Evolutionary conservation across 306 rosid genomes (phyloP), one percentile per base, ranked within the genome.

Genomic region (Abrus pulchellus): DNA sequence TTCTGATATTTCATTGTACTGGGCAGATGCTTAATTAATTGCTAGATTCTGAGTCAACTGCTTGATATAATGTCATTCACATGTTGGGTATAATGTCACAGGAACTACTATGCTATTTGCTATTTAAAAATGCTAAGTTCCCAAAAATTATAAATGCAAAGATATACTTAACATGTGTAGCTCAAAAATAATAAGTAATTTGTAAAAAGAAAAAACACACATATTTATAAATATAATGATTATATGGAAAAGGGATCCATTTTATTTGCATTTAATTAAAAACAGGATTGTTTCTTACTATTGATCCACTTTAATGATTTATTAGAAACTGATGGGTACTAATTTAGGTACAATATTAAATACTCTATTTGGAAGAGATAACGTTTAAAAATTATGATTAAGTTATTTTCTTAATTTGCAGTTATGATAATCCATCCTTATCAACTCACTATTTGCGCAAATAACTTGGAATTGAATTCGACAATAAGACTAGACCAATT

Each of bases 31-130:
- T 20, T 62, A 48, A 20, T 61, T 20, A 62, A 14, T 49, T 60
- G 32, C 41, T 60, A 47, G 52, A 62, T 76, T 76, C 40, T 10
- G 28, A 11, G 50, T 70, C 76, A 70, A 69, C 38, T 5, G 11
- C 7, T 12, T 6, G 3, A 11, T 30, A 47, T 61, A 52, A 27
- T 48, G 44, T 11, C 44, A 3, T 29, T 79, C 69, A 67, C 84
- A 74, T 68, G 62, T 57, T 70, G 1, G 63, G 33, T 66, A 9
- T 45, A 43, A 5, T 63, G 49, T 64, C 48, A n/a, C 12, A 36
- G 49, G 69, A 63, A 62, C 13, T 62, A 13, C 10, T 10, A 4
- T 30, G 7, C 40, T 36, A 36, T 10, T 59, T 30, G 1, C 1
- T 60, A 32, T 60, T 12, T 32, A 60, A 61, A 27, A 27, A 20